Conservation (phyloP, 495 filamentous ascomycete genomes). For the Saxophila tyrrhenica region DNA sequence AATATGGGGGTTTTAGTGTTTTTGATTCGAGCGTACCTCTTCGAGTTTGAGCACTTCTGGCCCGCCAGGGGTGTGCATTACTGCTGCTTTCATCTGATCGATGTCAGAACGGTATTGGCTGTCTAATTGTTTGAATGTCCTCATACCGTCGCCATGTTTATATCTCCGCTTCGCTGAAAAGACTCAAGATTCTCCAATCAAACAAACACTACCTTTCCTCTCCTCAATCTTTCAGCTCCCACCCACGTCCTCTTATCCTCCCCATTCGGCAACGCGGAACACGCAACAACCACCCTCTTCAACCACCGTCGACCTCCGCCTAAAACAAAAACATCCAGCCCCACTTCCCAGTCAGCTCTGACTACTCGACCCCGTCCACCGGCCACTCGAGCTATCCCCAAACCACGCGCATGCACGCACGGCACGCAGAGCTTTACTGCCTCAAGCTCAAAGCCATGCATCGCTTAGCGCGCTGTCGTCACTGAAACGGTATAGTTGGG, state of each 20-base stretch:
- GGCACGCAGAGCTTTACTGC: background rate
- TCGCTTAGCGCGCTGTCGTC: background rate
- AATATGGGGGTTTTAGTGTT: background rate
- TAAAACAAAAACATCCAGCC: too few relatives aligned
- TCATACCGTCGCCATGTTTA: background rate
- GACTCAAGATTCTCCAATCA: too few relatives aligned
- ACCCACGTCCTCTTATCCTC: background rate
- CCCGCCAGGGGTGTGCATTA: slow-evolving; percentile 17
- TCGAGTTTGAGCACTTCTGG: slow-evolving; percentile 22
- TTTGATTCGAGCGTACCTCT: background rate
- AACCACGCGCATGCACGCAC: too few relatives aligned
- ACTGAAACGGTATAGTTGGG: too few relatives aligned
- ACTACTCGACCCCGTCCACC: background rate
- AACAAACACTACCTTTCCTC: background rate
- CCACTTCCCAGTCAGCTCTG: background rate
- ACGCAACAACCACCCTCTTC: background rate
- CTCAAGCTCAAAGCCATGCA: background rate
- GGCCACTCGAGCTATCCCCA: too few relatives aligned
- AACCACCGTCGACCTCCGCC: too few relatives aligned
- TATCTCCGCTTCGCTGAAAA: too few relatives aligned
- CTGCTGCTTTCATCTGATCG: slow-evolving; percentile 22
- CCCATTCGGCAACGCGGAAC: background rate
- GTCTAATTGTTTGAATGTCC: too few relatives aligned
- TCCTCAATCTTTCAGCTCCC: background rate
- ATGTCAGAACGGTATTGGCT: too few relatives aligned